Evolutionary conservation across 1,284 basidiomycete genomes (phyloP).

Genomic region (Cutaneotrichosporon curvatum): DNA sequence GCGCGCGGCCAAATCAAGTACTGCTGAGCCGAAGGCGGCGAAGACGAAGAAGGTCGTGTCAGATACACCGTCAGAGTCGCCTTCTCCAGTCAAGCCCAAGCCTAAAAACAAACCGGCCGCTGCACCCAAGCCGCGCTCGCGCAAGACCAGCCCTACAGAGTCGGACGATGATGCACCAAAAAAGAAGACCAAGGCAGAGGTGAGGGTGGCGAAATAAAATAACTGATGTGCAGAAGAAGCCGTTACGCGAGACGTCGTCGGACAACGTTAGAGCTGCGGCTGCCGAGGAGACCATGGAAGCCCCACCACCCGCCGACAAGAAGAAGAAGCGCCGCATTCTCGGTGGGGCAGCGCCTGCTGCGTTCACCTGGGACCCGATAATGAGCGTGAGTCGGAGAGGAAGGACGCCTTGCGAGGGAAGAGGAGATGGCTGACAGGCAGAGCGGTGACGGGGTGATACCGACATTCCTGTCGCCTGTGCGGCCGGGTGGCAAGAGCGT

Average conservation of each 20-base stretch:
- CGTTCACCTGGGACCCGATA: conserved; percentile 40
- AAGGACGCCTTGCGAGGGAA: too few species aligned
- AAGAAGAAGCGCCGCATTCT: conserved; percentile 38
- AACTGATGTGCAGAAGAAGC: neutral
- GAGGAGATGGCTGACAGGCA: conserved; percentile 10
- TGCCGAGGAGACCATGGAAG: neutral
- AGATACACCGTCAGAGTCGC: too few species aligned
- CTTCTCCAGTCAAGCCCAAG: neutral
- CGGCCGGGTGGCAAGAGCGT: conserved; percentile 1
- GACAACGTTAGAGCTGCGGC: neutral
- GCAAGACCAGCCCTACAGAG: conserved; percentile 23
- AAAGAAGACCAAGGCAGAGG: conserved; percentile 23
- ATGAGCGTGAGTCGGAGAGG: conserved; percentile 30
- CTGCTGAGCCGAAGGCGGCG: conserved; percentile 2
- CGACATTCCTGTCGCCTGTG: conserved; percentile 32
- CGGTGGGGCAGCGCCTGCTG: conserved; percentile 20
- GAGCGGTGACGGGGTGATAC: conserved; percentile 44
- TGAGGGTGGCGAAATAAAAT: conserved; percentile 4
- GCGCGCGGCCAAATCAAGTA: neutral
- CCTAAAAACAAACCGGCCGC: neutral
- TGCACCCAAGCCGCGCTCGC: conserved; percentile 1
- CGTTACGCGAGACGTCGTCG: neutral
- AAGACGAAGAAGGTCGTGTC: conserved; percentile 2
- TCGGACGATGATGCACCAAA: conserved; percentile 21
- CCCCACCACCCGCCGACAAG: neutral